These are phyloP conservation scores for Mortierella sp. DNA, from an alignment of 371 early-diverging fungal genomes.

Conservation along the genomic window DNA sequence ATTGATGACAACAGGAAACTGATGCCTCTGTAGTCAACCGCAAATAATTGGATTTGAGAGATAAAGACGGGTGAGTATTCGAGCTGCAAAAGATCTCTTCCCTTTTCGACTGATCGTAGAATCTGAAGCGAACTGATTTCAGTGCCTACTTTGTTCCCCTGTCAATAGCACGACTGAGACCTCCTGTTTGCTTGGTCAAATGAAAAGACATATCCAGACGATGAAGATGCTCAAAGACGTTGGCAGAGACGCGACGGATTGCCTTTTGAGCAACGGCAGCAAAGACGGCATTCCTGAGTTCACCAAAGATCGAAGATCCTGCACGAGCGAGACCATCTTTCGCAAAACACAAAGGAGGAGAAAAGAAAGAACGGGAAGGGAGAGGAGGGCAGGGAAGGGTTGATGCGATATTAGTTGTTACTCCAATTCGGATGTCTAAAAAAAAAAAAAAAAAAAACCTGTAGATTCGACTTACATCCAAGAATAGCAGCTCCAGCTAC, in stretches of 20 bases:
- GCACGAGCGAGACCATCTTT: slow-evolving; percentile 90
- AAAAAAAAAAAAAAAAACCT: background rate
- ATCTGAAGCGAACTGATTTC: too few species aligned
- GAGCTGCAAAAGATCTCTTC: background rate
- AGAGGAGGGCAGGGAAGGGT: background rate
- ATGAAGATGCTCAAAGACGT: slow-evolving; percentile 90
- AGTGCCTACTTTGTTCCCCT: slow-evolving; percentile 90
- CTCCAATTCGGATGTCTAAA: background rate
- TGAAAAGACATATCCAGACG: slow-evolving; percentile 90
- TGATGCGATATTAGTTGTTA: background rate
- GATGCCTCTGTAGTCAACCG: slow-evolving; percentile 75
- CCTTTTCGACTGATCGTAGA: background rate
- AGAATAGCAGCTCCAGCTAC: slow-evolving; percentile 89
- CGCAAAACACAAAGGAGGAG: too few species aligned
- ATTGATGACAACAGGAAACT: slow-evolving; percentile 91
- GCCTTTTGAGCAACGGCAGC: slow-evolving; percentile 95
- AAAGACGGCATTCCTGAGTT: slow-evolving; percentile 94
- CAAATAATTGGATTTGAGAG: background rate
- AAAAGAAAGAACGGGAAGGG: background rate
- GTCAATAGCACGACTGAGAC: slow-evolving; percentile 94
- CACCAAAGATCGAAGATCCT: slow-evolving; percentile 85
- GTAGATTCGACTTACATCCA: slow-evolving; percentile 81
- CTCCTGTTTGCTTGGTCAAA: slow-evolving; percentile 93
- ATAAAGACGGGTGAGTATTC: background rate
- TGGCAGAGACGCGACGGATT: slow-evolving; percentile 86